phyloP scores from a whole-genome alignment of 768 basidiomycete genomes.

The Asterophora lycoperdoides region DNA sequence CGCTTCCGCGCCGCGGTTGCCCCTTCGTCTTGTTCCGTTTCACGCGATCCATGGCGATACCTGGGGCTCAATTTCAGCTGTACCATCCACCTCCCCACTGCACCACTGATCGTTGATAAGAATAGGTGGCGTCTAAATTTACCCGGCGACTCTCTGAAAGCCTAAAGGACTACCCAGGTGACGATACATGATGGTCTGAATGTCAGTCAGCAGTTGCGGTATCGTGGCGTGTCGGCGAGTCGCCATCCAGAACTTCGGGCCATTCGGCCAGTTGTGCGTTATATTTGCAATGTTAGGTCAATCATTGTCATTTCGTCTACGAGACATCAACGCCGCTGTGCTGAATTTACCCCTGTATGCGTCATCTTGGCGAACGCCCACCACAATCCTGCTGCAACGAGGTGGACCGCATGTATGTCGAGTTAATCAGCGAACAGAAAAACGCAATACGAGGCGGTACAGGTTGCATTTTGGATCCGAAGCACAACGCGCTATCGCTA shows the following conservation, averaged over 20 bases:
- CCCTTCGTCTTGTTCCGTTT: constrained; percentile 1
- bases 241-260: not conserved
- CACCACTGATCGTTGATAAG: constrained; percentile 12
- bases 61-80: not conserved
- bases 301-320: not conserved
- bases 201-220: not conserved
- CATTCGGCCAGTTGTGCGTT: not conserved
- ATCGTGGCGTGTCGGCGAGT: not conserved
- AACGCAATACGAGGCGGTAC: too few species aligned
- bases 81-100: not conserved
- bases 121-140: not conserved
- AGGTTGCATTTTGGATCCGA: too few species aligned
- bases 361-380: not conserved
- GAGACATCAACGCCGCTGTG: not conserved
- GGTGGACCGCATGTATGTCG: not conserved
- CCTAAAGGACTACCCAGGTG: constrained; percentile 3
- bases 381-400: not conserved
- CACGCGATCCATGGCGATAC: not conserved
- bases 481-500: too few species aligned
- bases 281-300: not conserved
- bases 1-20: not conserved
- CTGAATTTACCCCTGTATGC: not conserved
- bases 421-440: too few species aligned
- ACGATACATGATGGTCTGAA: not conserved
- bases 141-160: not conserved